phyloP scores from a whole-genome alignment of 768 basidiomycete genomes.

The Dentipellis sp. region DNA sequence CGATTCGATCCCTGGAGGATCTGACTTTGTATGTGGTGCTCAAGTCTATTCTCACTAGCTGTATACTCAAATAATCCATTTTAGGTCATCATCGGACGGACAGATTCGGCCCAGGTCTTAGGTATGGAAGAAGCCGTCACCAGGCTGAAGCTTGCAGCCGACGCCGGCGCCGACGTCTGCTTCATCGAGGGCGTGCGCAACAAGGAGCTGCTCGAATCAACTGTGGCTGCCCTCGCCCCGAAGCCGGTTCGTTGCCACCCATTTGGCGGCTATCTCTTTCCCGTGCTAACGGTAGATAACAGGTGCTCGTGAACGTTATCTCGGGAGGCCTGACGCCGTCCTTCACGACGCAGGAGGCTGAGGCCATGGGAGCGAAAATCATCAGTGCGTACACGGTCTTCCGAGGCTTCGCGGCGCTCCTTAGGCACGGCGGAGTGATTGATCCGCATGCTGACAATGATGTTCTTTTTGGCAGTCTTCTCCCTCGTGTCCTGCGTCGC shows the following conservation, averaged over 20 bases:
- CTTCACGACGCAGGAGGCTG: conserved; percentile 62
- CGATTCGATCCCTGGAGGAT: conserved; percentile 63
- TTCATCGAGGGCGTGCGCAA: conserved; percentile 77
- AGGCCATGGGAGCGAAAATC: conserved; percentile 63
- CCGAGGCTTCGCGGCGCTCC: neutral
- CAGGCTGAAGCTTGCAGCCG: conserved; percentile 60
- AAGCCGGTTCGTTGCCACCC: conserved; percentile 41
- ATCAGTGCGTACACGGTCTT: conserved; percentile 45
- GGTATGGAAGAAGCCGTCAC: conserved; percentile 70
- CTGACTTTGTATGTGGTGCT: conserved; percentile 52
- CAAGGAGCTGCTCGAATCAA: conserved; percentile 50
- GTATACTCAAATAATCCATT: neutral
- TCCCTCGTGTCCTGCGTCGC: conserved; percentile 71
- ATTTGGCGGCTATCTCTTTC: neutral
- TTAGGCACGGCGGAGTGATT: neutral
- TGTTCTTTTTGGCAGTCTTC: conserved; percentile 38
- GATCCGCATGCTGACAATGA: too few species aligned
- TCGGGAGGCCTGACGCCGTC: conserved; percentile 71
- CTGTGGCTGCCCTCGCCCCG: conserved; percentile 59
- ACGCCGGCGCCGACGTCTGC: conserved; percentile 70
- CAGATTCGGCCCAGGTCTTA: conserved; percentile 69
- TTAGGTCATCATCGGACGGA: conserved; percentile 65
- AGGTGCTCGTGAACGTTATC: conserved; percentile 73
- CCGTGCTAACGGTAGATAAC: neutral
- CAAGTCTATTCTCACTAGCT: neutral